phyloP scores from a whole-genome alignment of 805 yeast genomes.

The Torulaspora delbrueckii region DNA sequence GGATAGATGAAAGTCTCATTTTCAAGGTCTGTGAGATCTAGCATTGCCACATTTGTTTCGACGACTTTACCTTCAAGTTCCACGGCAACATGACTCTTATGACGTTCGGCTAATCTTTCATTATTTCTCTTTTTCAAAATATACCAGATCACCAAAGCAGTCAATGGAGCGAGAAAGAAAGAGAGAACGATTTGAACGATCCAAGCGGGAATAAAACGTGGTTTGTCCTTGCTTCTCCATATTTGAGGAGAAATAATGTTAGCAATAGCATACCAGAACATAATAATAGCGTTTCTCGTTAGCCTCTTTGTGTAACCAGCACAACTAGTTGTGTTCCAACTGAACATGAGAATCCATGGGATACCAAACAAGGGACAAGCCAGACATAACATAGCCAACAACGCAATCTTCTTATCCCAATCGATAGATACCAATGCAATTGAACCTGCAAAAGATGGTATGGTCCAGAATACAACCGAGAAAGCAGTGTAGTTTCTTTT shows the following conservation, averaged over 20 bases:
- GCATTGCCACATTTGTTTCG: slow-evolving; percentile 36
- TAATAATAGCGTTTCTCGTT: slow-evolving; percentile 42
- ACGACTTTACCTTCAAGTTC: slow-evolving; percentile 31
- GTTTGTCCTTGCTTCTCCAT: slow-evolving; percentile 46
- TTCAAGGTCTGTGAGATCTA: slow-evolving; percentile 52
- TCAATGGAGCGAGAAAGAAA: slow-evolving; percentile 43
- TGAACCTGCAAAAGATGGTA: slow-evolving; percentile 44
- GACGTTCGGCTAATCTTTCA: slow-evolving; percentile 32
- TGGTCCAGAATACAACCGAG: slow-evolving; percentile 36
- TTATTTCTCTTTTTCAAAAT: slow-evolving; percentile 44
- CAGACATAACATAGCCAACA: slow-evolving; percentile 45
- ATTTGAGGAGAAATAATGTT: slow-evolving; percentile 54
- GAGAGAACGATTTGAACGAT: slow-evolving; percentile 52
- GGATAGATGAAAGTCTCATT: slow-evolving; percentile 51
- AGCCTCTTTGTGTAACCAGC: slow-evolving; percentile 51
- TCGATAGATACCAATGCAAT: slow-evolving; percentile 44
- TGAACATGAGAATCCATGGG: slow-evolving; percentile 38
- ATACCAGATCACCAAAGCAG: slow-evolving; percentile 42
- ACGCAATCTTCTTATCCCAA: slow-evolving; percentile 42
- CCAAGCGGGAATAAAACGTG: slow-evolving; percentile 47
- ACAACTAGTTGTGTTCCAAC: slow-evolving; percentile 35
- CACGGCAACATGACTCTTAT: slow-evolving; percentile 27
- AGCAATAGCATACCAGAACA: slow-evolving; percentile 45
- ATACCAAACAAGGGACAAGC: slow-evolving; percentile 45
- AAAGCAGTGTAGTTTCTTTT: slow-evolving; percentile 39